These are phyloP conservation scores for Nitzschia sp. DNA, from an alignment of 108 stramenopile genomes.

Conservation along the genomic window DNA sequence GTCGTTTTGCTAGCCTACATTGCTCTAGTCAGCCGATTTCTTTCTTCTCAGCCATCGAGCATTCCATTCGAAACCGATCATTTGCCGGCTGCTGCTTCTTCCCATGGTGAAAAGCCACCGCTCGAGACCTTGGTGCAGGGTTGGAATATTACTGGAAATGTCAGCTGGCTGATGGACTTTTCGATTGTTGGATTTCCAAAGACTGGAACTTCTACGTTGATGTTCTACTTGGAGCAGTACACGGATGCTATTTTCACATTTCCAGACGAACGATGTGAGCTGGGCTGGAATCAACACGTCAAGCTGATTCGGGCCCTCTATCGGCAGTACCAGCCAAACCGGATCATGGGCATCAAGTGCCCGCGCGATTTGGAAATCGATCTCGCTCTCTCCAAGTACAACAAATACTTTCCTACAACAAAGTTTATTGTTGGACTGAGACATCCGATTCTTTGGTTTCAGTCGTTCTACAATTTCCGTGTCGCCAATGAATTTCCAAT, in stretches of 20 bases:
- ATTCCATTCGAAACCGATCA: background rate
- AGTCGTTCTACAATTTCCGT: constrained; percentile 81
- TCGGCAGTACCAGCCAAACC: constrained; percentile 14
- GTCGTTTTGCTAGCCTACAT: background rate
- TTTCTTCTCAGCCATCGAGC: background rate
- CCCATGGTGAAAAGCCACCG: constrained; percentile 18
- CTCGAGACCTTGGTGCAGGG: constrained; percentile 32
- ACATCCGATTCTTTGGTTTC: constrained; percentile 79
- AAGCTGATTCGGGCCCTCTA: constrained; percentile 39
- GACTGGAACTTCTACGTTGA: constrained; percentile 73
- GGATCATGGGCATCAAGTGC: constrained; percentile 47
- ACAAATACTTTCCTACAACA: constrained; percentile 51
- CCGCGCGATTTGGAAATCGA: constrained; percentile 52
- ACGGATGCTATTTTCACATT: constrained; percentile 33
- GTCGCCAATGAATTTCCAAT: constrained; percentile 49
- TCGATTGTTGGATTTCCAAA: constrained; percentile 84
- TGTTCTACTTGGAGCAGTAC: constrained; percentile 47
- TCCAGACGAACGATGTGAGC: constrained; percentile 54
- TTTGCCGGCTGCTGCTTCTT: background rate
- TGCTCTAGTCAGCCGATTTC: background rate
- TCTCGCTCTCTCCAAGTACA: constrained; percentile 33
- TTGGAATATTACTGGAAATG: constrained; percentile 44
- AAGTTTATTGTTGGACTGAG: constrained; percentile 73
- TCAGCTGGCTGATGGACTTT: constrained; percentile 65
- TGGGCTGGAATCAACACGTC: constrained; percentile 46